Evolutionary conservation across 805 yeast genomes (phyloP).

Genomic region (Metschnikowia colocasiae): DNA sequence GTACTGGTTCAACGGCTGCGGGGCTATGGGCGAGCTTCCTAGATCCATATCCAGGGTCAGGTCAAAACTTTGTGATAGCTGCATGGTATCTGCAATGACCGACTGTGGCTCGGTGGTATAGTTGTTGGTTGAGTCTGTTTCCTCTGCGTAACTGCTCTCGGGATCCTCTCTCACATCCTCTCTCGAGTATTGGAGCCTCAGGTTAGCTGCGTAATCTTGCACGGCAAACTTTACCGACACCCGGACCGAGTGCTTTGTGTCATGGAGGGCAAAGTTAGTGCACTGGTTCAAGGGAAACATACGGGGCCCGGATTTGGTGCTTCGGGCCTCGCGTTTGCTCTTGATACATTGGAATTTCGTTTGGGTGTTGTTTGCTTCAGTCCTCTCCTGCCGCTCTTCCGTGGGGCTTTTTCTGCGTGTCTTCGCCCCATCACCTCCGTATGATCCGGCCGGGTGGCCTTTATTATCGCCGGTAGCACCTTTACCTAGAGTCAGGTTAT

Average conservation of each 20-base stretch:
- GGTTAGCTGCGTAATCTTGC: slow-evolving; percentile 3
- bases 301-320: background rate
- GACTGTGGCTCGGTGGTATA: background rate
- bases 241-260: slow-evolving; percentile 10
- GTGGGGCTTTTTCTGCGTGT: slow-evolving; percentile 1
- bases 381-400: background rate
- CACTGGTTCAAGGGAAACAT: slow-evolving; percentile 15
- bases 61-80: background rate
- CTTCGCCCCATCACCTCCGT: slow-evolving; percentile 3
- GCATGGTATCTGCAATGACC: background rate
- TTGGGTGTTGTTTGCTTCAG: background rate
- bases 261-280: slow-evolving; percentile 8
- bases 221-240: slow-evolving; percentile 8
- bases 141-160: background rate
- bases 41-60: background rate
- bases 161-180: background rate
- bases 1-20: background rate
- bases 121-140: background rate
- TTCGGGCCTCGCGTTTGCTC: background rate
- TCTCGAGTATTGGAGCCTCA: background rate
- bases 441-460: background rate
- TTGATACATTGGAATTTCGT: slow-evolving; percentile 1
- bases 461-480: background rate
- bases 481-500: slow-evolving; percentile 2
- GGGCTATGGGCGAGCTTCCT: background rate